These are phyloP conservation scores for Stenogyne calaminthoides DNA, from an alignment of 305 asterid genomes.

Conservation along the genomic window DNA sequence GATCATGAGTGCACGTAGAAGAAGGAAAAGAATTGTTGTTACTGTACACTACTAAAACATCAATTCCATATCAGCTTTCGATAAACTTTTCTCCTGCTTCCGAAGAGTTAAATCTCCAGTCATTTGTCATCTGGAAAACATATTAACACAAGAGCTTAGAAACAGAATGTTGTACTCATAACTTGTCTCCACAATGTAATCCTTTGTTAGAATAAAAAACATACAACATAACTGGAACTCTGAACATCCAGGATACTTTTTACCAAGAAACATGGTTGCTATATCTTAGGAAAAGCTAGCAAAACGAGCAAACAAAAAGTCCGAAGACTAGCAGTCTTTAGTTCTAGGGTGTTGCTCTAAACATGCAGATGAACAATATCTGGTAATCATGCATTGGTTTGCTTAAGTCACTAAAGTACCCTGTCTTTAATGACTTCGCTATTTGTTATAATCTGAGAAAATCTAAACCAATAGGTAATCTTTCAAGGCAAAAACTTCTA, in stretches of 20 bases:
- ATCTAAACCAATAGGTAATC: neutral
- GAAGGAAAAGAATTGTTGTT: neutral
- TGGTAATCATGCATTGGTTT: neutral
- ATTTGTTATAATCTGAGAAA: neutral
- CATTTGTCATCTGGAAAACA: conserved; percentile 23
- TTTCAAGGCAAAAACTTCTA: neutral
- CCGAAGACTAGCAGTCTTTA: neutral
- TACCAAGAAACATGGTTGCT: conserved; percentile 1
- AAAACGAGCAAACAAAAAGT: neutral
- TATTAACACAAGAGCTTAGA: neutral
- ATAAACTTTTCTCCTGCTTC: neutral
- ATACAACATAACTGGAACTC: neutral
- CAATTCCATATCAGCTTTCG: conserved; percentile 18
- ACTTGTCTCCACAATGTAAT: neutral
- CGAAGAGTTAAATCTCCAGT: conserved; percentile 17
- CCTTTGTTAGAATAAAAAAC: neutral
- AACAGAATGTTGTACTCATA: neutral
- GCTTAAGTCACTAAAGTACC: too few species aligned
- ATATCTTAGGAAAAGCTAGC: neutral
- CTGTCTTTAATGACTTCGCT: neutral
- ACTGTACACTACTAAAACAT: conserved; percentile 22
- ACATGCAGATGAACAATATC: neutral
- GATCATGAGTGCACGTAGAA: neutral
- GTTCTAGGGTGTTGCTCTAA: neutral
- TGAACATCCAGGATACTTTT: neutral